A percentile compares a stretch with the other conserved stretches of the same genome.
Conservation (phyloP, 2,329 filamentous ascomycete species). For the Trichophaea hybrida region DNA sequence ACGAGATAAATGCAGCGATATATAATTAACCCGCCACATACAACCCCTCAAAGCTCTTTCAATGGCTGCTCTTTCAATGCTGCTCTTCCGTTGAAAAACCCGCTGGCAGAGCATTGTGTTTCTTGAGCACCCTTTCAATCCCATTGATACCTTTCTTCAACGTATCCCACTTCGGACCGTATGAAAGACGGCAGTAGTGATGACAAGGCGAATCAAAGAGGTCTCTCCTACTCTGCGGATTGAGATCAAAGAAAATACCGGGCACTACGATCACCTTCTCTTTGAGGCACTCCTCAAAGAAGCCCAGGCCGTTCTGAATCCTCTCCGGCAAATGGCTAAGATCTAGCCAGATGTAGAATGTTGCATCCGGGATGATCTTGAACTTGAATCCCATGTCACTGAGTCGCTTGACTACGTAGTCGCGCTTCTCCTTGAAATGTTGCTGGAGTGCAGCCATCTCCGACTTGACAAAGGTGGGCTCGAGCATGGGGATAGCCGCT, state of each 20-base stretch:
- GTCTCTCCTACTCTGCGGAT: slow-evolving; percentile 76
- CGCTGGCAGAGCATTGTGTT: slow-evolving; percentile 1
- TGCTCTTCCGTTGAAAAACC: background rate
- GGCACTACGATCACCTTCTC: slow-evolving; percentile 96
- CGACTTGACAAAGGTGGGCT: slow-evolving; percentile 59
- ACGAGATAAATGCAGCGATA: too few relatives aligned
- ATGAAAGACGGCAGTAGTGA: slow-evolving; percentile 74
- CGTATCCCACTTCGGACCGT: slow-evolving; percentile 67
- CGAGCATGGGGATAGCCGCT: slow-evolving; percentile 84
- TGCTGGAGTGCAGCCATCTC: slow-evolving; percentile 83
- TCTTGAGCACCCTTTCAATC: slow-evolving; percentile 66
- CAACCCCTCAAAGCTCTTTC: background rate
- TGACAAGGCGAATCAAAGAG: slow-evolving; percentile 91
- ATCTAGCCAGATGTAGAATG: slow-evolving; percentile 51
- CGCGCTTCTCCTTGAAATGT: slow-evolving; percentile 47
- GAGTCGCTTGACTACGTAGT: background rate
- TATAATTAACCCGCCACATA: too few relatives aligned
- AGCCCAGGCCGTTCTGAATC: slow-evolving; percentile 87
- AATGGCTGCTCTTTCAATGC: background rate
- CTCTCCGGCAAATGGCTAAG: slow-evolving; percentile 48
- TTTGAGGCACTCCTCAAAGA: slow-evolving; percentile 84
- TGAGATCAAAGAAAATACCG: slow-evolving; percentile 95
- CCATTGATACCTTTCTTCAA: slow-evolving; percentile 67
- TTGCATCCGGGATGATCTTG: slow-evolving; percentile 65
- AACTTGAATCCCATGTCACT: slow-evolving; percentile 12